Evolutionary conservation across 2,329 filamentous ascomycete species (phyloP).

Genomic region (Metarhizium robertsii): DNA sequence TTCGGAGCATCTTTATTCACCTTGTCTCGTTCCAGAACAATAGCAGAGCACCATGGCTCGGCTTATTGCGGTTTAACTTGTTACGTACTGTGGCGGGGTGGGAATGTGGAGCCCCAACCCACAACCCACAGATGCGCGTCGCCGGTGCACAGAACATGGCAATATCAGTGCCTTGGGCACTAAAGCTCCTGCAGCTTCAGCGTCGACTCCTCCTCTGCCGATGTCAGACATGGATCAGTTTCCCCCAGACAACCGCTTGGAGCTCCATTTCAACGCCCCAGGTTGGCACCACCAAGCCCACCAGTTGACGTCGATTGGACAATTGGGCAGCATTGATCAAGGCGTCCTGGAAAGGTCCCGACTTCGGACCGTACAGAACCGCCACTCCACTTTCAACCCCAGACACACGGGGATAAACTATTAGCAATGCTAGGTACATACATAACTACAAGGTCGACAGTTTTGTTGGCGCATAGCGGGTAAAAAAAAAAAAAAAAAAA

Average conservation of each 20-base stretch:
- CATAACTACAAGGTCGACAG: not conserved
- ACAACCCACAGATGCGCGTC: no score
- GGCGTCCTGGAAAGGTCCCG: not conserved
- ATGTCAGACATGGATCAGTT: no score
- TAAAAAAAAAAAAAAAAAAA: not conserved
- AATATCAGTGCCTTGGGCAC: no score
- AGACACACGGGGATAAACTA: not conserved
- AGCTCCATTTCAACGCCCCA: not conserved
- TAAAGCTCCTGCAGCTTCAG: not conserved
- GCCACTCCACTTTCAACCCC: not conserved
- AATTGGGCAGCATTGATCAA: not conserved
- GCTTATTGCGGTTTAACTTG: constrained; percentile 21
- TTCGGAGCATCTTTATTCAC: not conserved
- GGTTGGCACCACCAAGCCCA: not conserved
- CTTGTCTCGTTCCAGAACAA: not conserved
- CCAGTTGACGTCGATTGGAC: not conserved
- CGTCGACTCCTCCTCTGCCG: not conserved
- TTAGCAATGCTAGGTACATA: not conserved
- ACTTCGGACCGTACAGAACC: constrained; percentile 5
- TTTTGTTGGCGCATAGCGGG: not conserved
- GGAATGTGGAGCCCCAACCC: not conserved
- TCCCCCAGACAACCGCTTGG: not conserved
- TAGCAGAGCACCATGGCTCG: constrained; percentile 9
- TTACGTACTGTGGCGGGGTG: not conserved
- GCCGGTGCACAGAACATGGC: no score